Conservation (phyloP, 2,329 filamentous ascomycete genomes). For the Xylariaceae sp. region DNA sequence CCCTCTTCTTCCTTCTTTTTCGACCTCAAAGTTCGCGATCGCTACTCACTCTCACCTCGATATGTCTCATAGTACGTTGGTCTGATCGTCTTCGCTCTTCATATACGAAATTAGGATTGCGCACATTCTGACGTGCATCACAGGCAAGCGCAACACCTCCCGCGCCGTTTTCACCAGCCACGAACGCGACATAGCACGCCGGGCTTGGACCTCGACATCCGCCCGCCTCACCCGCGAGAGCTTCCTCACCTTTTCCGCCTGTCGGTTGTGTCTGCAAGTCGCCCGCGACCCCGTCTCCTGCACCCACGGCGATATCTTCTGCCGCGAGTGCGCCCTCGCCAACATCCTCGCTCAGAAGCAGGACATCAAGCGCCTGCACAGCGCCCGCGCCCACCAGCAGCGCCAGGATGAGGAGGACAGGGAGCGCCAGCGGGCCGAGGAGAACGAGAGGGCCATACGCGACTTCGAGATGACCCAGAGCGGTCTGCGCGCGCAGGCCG, state of each 20-base stretch:
- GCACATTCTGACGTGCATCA: constrained; percentile 6
- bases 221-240: constrained; percentile 87
- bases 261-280: constrained; percentile 78
- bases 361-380: constrained; percentile 80
- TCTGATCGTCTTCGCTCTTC: background rate
- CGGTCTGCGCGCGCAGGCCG: constrained; percentile 41
- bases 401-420: constrained; percentile 64
- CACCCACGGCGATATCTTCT: constrained; percentile 83
- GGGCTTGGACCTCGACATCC: constrained; percentile 74
- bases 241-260: constrained; percentile 87
- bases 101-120: background rate
- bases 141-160: constrained; percentile 83
- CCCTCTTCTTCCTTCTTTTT: no score
- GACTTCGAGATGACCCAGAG: constrained; percentile 86
- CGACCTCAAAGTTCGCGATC: no score
- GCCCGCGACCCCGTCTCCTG: constrained; percentile 82
- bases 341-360: constrained; percentile 90
- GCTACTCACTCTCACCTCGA: no score
- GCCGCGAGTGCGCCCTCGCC: constrained; percentile 84
- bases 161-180: constrained; percentile 91
- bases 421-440: constrained; percentile 61
- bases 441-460: constrained; percentile 62
- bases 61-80: constrained; percentile 42
- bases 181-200: constrained; percentile 78
- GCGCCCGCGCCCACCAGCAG: constrained; percentile 56